Percentiles rank a stretch among this genome's conserved stretches.
Evolutionary conservation across 1,284 basidiomycete genomes (phyloP).

Genomic region (Pseudozyma pruni): DNA sequence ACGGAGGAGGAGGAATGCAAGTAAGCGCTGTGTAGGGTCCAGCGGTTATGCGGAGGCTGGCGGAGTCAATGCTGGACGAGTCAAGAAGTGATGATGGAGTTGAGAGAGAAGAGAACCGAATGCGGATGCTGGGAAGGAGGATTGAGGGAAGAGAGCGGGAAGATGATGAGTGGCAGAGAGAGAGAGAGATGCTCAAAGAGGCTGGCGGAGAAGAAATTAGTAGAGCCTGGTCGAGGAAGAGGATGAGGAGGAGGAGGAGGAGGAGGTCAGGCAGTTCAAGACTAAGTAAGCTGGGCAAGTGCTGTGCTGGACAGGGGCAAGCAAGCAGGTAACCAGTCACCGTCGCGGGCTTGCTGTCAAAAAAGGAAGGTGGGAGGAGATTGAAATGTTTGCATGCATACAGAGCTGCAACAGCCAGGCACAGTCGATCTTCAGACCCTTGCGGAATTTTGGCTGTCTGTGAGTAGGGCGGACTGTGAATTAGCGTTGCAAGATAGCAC

Average conservation of each 20-base stretch:
- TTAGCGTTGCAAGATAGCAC: neutral
- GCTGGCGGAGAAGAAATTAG: slow-evolving; percentile 25
- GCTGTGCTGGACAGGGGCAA: slow-evolving; percentile 33
- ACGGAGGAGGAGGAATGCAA: neutral
- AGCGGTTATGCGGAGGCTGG: slow-evolving; percentile 19
- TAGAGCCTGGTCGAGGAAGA: neutral
- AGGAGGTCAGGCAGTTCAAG: slow-evolving; percentile 2
- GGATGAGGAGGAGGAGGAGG: slow-evolving; percentile 2
- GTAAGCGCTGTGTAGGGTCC: slow-evolving; percentile 15
- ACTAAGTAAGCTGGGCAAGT: neutral
- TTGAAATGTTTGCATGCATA: neutral
- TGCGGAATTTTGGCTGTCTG: neutral
- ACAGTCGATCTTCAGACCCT: slow-evolving; percentile 10
- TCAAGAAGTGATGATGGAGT: neutral
- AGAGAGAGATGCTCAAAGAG: slow-evolving; percentile 14
- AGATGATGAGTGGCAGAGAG: slow-evolving; percentile 8
- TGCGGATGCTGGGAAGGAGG: slow-evolving; percentile 16
- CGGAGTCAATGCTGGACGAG: neutral
- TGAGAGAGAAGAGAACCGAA: slow-evolving; percentile 19
- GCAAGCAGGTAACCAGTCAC: slow-evolving; percentile 2
- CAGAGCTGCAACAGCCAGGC: neutral
- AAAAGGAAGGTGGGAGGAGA: slow-evolving; percentile 24
- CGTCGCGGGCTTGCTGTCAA: slow-evolving; percentile 10
- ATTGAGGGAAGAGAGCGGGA: neutral
- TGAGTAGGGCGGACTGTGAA: no score